Percentiles rank a stretch among this genome's conserved stretches.
Conservation (phyloP, 768 basidiomycete species). For the Galerina sulciceps region DNA sequence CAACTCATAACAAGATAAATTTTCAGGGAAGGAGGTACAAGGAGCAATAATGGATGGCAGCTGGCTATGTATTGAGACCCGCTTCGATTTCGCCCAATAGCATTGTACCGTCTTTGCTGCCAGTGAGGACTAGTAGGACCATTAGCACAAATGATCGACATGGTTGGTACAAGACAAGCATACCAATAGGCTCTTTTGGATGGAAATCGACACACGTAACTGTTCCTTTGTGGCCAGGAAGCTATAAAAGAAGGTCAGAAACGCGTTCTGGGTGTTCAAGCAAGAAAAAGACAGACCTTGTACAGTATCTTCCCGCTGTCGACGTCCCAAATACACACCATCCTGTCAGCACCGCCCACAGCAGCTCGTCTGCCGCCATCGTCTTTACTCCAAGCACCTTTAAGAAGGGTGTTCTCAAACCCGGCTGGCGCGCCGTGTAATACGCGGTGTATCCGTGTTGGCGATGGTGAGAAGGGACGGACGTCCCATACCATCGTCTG, state of each 20-base stretch:
- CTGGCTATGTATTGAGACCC: conserved; percentile 44
- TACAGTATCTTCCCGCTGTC: conserved; percentile 77
- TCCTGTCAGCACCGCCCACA: conserved; percentile 89
- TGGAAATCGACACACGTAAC: conserved; percentile 97
- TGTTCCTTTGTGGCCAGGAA: conserved; percentile 96
- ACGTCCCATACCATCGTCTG: conserved; percentile 91
- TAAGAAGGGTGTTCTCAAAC: conserved; percentile 87
- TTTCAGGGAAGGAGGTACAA: neutral
- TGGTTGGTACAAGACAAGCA: conserved; percentile 31
- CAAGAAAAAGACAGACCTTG: conserved; percentile 56
- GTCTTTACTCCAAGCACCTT: conserved; percentile 86
- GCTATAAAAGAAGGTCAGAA: conserved; percentile 39
- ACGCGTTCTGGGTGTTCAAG: neutral
- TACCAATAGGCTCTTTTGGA: conserved; percentile 93
- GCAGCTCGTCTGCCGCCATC: conserved; percentile 83
- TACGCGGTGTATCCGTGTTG: conserved; percentile 78
- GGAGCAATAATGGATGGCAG: neutral
- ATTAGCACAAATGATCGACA: neutral
- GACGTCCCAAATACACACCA: conserved; percentile 87
- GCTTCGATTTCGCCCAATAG: conserved; percentile 89
- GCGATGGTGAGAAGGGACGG: conserved; percentile 89
- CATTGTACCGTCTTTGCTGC: conserved; percentile 93
- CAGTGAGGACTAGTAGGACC: conserved; percentile 74
- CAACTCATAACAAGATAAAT: neutral
- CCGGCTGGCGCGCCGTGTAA: conserved; percentile 90